Evolutionary conservation across 495 filamentous ascomycete genomes (phyloP).

Genomic region (Parathielavia hyrcaniae): DNA sequence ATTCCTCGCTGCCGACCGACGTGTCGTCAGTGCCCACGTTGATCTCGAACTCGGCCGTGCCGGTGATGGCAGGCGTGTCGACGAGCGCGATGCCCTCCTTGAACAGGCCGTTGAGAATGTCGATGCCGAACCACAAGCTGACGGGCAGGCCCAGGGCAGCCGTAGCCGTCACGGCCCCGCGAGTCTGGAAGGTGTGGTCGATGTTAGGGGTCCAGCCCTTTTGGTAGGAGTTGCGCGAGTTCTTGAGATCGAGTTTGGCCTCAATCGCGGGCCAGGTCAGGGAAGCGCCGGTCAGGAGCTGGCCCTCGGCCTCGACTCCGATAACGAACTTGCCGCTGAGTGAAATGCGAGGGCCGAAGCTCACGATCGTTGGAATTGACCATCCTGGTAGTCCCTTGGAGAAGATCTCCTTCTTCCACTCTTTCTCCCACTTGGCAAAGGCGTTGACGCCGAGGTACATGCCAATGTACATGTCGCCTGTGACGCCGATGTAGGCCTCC

Average conservation of each 20-base stretch:
- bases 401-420: conserved; percentile 10
- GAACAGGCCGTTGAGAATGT: conserved; percentile 14
- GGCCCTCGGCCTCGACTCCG: conserved; percentile 13
- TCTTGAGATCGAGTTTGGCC: conserved; percentile 6
- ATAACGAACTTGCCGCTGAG: not conserved
- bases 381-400: conserved; percentile 10
- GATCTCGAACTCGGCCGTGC: conserved; percentile 11
- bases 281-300: conserved; percentile 12
- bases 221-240: conserved; percentile 6
- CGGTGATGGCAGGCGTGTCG: conserved; percentile 9
- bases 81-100: conserved; percentile 11
- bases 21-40: not conserved
- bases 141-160: conserved; percentile 16
- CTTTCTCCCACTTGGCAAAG: conserved; percentile 15
- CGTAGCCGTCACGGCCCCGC: conserved; percentile 15
- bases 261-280: conserved; percentile 11
- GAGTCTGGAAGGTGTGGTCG: conserved; percentile 13
- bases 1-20: conserved; percentile 9
- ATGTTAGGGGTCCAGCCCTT: conserved; percentile 13
- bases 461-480: conserved; percentile 17
- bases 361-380: conserved; percentile 19
- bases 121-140: conserved; percentile 11
- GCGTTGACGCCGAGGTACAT: conserved; percentile 19
- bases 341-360: conserved; percentile 12
- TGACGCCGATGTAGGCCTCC: conserved; percentile 9